Evolutionary conservation across 371 early-diverging fungal species (phyloP), one percentile per base, ranked within the genome.

Genomic region (Mortierella polycephala): DNA sequence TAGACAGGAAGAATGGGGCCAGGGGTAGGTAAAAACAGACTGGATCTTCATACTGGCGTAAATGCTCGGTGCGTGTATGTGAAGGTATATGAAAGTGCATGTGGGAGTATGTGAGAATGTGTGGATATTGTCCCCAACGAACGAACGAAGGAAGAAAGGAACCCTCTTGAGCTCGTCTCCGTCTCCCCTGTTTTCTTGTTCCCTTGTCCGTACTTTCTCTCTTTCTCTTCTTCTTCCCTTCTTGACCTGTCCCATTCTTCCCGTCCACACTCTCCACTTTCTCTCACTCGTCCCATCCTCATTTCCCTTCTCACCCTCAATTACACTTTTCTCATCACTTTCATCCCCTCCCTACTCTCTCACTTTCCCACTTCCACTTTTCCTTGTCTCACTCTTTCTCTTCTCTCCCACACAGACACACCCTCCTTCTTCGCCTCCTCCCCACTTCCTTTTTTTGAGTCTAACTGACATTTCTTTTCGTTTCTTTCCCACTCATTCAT

Each of bases 361-460:
- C 55, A 46, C 41, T 58, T 66, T 58, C 41, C 47, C 23, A 4
- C 2, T 53, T 42, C 13, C n/a, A 50, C 51, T 50, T n/a, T 50
- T 54, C 5, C 20, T 61, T 50, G 47, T 60, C 61, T 70, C 57
- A 74, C 65, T 67, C 51, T 60, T 60, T 47, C 53, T 50, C 41
- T 60, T 64, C 12, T 60, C 40, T 60, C 45, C 30, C 39, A 44
- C 14, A 5, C 30, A 30, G 2, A 30, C 30, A 30, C 30, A 30
- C 30, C 30, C 30, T 30, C 30, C 30, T 30, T 30, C 30, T 30
- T 30, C 30, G 30, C 4, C 30, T 30, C 30, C 4, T 20, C 30
- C 40, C 51, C 30, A 0, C 46, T 30, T 21, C 21, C 56, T 12
- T 46, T 18, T 30, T 10, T 54, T 23, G 46, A 18, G 16, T 57